These are phyloP conservation scores for Penstemon eatonii DNA, from an alignment of 257 asterid species.

Conservation along the genomic window DNA sequence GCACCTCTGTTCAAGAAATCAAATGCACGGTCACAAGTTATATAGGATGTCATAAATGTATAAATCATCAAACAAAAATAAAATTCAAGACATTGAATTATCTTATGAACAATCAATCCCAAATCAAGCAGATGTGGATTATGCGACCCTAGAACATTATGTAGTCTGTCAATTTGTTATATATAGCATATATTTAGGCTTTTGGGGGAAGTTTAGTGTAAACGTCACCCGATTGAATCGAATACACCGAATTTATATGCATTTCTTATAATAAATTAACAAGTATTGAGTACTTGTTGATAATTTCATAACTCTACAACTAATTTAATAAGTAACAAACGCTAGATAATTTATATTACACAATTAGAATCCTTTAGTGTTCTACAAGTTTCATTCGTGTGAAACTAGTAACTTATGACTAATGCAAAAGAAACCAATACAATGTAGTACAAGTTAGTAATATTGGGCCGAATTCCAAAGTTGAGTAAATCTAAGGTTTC, in stretches of 20 bases:
- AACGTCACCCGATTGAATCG: too few relatives aligned
- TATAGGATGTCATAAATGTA: background rate
- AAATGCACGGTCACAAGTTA: background rate
- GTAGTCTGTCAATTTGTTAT: too few relatives aligned
- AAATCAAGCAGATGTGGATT: too few relatives aligned
- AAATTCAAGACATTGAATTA: background rate
- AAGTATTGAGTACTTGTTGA: background rate
- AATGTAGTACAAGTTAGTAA: background rate
- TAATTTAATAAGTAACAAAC: background rate
- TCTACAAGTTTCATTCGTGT: background rate
- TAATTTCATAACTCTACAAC: background rate
- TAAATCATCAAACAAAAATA: background rate
- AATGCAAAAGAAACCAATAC: background rate
- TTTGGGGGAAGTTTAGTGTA: too few relatives aligned
- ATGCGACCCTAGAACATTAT: too few relatives aligned
- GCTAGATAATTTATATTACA: background rate
- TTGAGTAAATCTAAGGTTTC: background rate
- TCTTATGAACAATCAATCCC: too few relatives aligned
- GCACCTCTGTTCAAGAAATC: conserved; percentile 42
- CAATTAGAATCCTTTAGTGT: conserved; percentile 5
- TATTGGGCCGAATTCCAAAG: background rate
- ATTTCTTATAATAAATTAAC: too few relatives aligned
- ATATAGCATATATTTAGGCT: too few relatives aligned
- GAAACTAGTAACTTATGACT: background rate
- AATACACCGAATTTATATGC: too few relatives aligned